Percentiles rank a stretch among this genome's conserved stretches.
Conservation (phyloP, 257 asterid species). For the Ocimum tenuiflorum region DNA sequence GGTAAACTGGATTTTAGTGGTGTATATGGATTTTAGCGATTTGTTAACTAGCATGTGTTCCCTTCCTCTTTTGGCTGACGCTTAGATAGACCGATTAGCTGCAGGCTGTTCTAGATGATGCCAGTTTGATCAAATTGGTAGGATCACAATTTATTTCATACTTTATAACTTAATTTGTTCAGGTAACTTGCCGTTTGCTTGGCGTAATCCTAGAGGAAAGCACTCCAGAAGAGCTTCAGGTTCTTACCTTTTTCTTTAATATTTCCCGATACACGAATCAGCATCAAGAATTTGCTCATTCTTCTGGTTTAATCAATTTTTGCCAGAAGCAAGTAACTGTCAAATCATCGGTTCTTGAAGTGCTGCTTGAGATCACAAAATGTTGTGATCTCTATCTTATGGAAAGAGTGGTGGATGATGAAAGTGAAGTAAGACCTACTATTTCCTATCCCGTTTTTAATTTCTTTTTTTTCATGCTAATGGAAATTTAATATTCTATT, state of each 20-base stretch:
- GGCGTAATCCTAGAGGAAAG: constrained; percentile 79
- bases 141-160: background rate
- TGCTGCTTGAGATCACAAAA: constrained; percentile 83
- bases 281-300: constrained; percentile 10
- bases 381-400: constrained; percentile 90
- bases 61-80: background rate
- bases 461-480: background rate
- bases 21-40: background rate
- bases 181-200: constrained; percentile 82
- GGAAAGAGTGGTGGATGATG: constrained; percentile 92
- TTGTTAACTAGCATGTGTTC: background rate
- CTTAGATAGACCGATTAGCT: background rate
- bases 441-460: constrained; percentile 7
- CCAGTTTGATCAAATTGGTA: background rate
- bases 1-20: background rate
- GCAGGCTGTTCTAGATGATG: background rate
- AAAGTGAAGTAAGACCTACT: constrained; percentile 56
- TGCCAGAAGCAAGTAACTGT: constrained; percentile 84
- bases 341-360: constrained; percentile 71
- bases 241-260: constrained; percentile 17
- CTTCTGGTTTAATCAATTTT: constrained; percentile 13
- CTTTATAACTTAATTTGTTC: constrained; percentile 17
- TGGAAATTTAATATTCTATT: background rate
- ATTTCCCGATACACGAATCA: background rate
- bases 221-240: constrained; percentile 92